These are phyloP conservation scores for Candida pseudoviswanathii DNA, from an alignment of 1,139 yeast genomes.

Conservation along the genomic window DNA sequence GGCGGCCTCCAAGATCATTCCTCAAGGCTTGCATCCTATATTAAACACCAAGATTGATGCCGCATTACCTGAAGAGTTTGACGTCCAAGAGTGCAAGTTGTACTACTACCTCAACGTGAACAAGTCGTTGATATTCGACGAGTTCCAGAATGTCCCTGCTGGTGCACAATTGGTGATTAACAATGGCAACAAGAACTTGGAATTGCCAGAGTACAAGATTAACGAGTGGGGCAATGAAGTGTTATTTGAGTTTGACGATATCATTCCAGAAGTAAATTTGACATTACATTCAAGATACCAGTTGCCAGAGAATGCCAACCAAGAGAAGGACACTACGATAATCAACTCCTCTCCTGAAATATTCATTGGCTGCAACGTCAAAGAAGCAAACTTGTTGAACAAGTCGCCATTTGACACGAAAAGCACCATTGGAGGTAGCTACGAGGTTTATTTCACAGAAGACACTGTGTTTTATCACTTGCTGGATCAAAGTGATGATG, in stretches of 20 bases:
- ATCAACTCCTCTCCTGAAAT: constrained; percentile 26
- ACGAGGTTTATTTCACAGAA: constrained; percentile 41
- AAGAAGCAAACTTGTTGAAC: constrained; percentile 29
- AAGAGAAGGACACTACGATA: constrained; percentile 12
- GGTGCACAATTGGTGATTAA: constrained; percentile 27
- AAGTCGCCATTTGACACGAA: constrained; percentile 43
- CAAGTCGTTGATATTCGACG: constrained; percentile 42
- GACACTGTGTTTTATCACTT: constrained; percentile 46
- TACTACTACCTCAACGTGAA: constrained; percentile 37
- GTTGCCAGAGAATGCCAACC: constrained; percentile 23
- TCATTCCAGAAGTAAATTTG: constrained; percentile 21
- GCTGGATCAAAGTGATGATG: constrained; percentile 6
- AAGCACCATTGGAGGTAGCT: constrained; percentile 34
- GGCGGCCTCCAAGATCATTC: constrained; percentile 15
- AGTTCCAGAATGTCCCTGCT: constrained; percentile 36
- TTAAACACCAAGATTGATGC: constrained; percentile 18
- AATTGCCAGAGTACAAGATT: constrained; percentile 44
- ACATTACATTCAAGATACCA: constrained; percentile 46
- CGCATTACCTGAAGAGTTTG: constrained; percentile 25
- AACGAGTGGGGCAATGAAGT: constrained; percentile 47
- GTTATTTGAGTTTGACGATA: constrained; percentile 29
- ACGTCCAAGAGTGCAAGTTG: constrained; percentile 32
- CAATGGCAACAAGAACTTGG: constrained; percentile 41
- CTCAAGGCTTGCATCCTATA: constrained; percentile 46
- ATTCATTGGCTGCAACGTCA: constrained; percentile 37